Conservation (phyloP, 495 filamentous ascomycete genomes). For the Aspergillus carlsbadensis region DNA sequence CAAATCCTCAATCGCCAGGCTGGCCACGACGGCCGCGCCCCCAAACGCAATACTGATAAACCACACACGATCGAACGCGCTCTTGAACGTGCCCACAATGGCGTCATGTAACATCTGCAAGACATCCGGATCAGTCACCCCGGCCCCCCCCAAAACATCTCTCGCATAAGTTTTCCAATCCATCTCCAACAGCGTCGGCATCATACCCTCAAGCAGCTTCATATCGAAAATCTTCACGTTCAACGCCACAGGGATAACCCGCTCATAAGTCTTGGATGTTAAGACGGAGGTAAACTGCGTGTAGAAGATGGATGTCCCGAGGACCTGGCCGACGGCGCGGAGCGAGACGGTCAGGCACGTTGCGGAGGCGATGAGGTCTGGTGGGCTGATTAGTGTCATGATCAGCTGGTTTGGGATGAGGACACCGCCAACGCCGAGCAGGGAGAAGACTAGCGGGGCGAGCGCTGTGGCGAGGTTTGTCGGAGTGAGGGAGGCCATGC, state of each 20-base stretch:
- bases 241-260: background rate
- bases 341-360: background rate
- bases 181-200: background rate
- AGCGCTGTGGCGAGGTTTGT: background rate
- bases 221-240: background rate
- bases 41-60: constrained; percentile 8
- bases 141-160: background rate
- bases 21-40: background rate
- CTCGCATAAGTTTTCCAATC: background rate
- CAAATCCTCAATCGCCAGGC: background rate
- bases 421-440: constrained; percentile 4
- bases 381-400: background rate
- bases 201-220: background rate
- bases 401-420: constrained; percentile 5
- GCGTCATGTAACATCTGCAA: background rate
- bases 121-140: background rate
- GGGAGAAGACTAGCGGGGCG: background rate
- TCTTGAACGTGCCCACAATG: constrained; percentile 1
- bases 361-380: constrained; percentile 1
- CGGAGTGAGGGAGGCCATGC: background rate
- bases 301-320: constrained; percentile 4
- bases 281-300: background rate
- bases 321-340: background rate
- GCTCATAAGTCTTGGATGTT: background rate
- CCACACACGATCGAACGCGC: constrained; percentile 1